A percentile compares a stretch with the other conserved stretches of the same genome.
Conservation (phyloP, 768 basidiomycete genomes). For the Lactarius hatsudake region DNA sequence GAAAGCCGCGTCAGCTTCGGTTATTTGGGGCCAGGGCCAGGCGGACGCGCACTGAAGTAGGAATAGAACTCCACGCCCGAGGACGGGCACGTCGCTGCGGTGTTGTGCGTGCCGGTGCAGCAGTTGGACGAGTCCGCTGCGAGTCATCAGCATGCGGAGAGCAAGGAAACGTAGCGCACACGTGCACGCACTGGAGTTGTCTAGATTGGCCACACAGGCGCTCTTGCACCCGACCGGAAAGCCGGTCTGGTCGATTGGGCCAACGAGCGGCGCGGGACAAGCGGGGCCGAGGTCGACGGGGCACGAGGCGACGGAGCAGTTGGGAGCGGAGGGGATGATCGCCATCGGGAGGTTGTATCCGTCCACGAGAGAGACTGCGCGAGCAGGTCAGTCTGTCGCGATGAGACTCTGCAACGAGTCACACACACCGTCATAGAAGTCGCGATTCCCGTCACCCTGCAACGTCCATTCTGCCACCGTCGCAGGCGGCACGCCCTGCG, state of each 20-base stretch:
- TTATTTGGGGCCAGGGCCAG: background rate
- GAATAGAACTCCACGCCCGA: conserved; percentile 30
- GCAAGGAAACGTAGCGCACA: background rate
- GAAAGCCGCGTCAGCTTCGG: background rate
- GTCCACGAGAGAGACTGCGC: conserved; percentile 61
- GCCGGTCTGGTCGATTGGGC: conserved; percentile 53
- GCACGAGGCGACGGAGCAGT: conserved; percentile 31
- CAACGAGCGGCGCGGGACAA: conserved; percentile 52
- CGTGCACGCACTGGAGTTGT: conserved; percentile 34
- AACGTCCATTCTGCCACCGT: conserved; percentile 70
- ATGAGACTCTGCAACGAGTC: no score
- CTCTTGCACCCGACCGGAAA: conserved; percentile 59
- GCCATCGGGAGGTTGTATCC: conserved; percentile 43
- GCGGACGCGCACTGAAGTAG: conserved; percentile 10
- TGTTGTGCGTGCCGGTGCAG: conserved; percentile 36
- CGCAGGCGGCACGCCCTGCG: conserved; percentile 63
- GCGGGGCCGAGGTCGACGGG: conserved; percentile 29
- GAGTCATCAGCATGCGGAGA: background rate
- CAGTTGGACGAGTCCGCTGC: conserved; percentile 41
- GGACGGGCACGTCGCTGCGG: conserved; percentile 38
- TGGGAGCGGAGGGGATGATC: conserved; percentile 29
- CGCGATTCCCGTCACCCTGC: conserved; percentile 39
- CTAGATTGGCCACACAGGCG: conserved; percentile 47
- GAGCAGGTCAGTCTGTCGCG: background rate
- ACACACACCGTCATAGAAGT: conserved; percentile 51